Base-by-base conservation (phyloP, 495 filamentous ascomycete genomes). In the Penicillium daleae region DNA sequence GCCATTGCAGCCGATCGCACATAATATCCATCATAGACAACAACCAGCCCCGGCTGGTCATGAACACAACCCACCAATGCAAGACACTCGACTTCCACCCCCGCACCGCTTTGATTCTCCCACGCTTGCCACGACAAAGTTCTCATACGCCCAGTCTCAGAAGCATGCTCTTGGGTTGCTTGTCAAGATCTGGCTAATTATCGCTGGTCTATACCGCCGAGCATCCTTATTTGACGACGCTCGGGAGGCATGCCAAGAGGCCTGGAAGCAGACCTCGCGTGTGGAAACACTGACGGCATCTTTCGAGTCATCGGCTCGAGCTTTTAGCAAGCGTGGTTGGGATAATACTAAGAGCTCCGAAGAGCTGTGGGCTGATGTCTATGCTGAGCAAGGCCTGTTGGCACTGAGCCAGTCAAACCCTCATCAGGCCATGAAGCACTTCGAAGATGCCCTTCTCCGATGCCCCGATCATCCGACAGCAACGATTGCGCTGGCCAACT, bases 161-260 rank as follows among this genome's bases (percentile, higher is more conserved):
- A 85, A 85, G 56, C 86, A 85, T 60, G 80, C 87, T 24, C 82
- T 82, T 35, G 82, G 81, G 6, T 74, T 89, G 66, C 82, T 97
- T 6, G 80, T 90, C n/a, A 87, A 86, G 57, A 86, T 96, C 24
- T 99, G 95, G 95, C 82, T 97, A 13, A 88, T 92, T 61, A 93
- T 97, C 51, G 88, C 91, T 3, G 88, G 88, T 0, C 86, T 97
- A 56, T 98, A 99, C 68, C 86, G 93, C 26, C 86, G 92, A 49
- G 92, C 93, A 12, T 86, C 82, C 2, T 86, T 93, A 72, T 85
- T 86, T 42, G 86, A 90, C 2, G 93, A 98, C 71, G 89, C 91
- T 1, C 81, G 83, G 42, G 89, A 87, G 52, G 92, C 95, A 2
- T 86, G 92, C 44, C 82, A 86, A 32, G 95, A 98, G 76, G 95